Evolutionary conservation across 768 basidiomycete genomes (phyloP), one percentile per base, ranked within the genome.

Genomic region (Tulasnella sp.): DNA sequence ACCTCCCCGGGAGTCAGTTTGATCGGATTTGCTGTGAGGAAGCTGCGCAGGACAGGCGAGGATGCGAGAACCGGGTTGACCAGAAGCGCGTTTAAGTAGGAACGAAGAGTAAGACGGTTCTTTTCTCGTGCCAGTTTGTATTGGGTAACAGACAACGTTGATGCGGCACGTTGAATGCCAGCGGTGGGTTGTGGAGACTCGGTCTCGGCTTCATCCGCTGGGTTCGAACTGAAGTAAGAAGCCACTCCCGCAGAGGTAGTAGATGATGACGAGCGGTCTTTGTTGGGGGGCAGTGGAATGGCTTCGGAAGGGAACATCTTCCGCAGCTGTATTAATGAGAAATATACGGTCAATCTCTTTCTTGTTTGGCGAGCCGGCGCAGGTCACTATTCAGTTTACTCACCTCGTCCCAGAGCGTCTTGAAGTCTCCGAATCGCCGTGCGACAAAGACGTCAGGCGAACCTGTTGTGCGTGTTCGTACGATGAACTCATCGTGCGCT

Each of bases 401-500:
- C 63, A 87, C 92, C 76, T 96, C 91, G 49, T 83, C 79, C 1
- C 84, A 83, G 17, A 99, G 78, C 1, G 91, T 87, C 68, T 76
- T 85, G 70, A 99, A 99, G 69, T 99, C 96, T 5, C 94, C 94
- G 68, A 98, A 92, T 63, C 96, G 78, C 59, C 96, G 78, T 1
- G 91, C 87, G 3, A 98, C 96, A 70, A 82, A 92, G 1, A 91
- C 78, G 63, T 96, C 92, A 2, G 75, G 77, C 62, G 77, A 77
- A 12, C 80, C 76, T 4, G 82, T 79, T 43, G 92, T 78, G 15
- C 84, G 78, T 0, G 93, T 98, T 29, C 91, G 82, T 29, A 99
- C 82, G 65, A 99, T 83, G 69, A 99, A 99, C 77, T 98, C 96
- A 73, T 99, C 93, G 70, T 96, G 93, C 11, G 76, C 79, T 65